These are phyloP conservation scores for Magnolia sinica DNA, from an alignment of 164 flowering plant genomes.

Conservation along the genomic window DNA sequence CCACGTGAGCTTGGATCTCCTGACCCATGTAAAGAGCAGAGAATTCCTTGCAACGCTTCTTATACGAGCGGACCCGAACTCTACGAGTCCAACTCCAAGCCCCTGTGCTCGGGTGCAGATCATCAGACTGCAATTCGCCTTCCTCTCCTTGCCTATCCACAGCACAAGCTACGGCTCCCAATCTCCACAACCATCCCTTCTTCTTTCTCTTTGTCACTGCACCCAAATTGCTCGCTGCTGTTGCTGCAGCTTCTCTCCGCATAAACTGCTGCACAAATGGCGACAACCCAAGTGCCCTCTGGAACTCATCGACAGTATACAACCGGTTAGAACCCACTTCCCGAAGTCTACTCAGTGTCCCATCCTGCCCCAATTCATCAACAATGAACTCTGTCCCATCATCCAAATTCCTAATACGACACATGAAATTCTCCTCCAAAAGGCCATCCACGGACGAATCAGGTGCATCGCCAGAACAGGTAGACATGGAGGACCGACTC, in stretches of 20 bases:
- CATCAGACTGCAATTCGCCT: conserved; percentile 14
- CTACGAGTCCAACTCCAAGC: conserved; percentile 32
- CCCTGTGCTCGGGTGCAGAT: conserved; percentile 12
- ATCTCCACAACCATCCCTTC: conserved; percentile 47
- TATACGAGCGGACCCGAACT: conserved; percentile 54
- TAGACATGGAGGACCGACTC: conserved; percentile 24
- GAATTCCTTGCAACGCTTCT: conserved; percentile 66
- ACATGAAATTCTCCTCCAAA: conserved; percentile 21
- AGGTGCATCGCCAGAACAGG: conserved; percentile 4
- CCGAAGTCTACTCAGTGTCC: conserved; percentile 27
- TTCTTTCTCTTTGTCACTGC: conserved; percentile 31
- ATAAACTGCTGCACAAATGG: conserved; percentile 32
- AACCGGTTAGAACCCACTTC: conserved; percentile 42
- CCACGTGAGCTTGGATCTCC: conserved; percentile 78
- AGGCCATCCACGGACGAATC: conserved; percentile 15
- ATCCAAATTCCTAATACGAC: conserved; percentile 41
- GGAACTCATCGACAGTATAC: conserved; percentile 42
- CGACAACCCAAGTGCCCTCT: conserved; percentile 36
- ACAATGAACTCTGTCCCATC: conserved; percentile 30
- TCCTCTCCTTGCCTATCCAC: conserved; percentile 30
- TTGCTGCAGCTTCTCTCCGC: conserved; percentile 30
- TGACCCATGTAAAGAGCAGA: conserved; percentile 76
- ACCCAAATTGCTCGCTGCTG: conserved; percentile 7
- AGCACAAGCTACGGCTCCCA: conserved; percentile 52
- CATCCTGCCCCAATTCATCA: conserved; percentile 33